A percentile compares a stretch with the other conserved stretches of the same genome.
phyloP scores from a whole-genome alignment of 2,329 filamentous ascomycete genomes.

The Mariannaea sp. region DNA sequence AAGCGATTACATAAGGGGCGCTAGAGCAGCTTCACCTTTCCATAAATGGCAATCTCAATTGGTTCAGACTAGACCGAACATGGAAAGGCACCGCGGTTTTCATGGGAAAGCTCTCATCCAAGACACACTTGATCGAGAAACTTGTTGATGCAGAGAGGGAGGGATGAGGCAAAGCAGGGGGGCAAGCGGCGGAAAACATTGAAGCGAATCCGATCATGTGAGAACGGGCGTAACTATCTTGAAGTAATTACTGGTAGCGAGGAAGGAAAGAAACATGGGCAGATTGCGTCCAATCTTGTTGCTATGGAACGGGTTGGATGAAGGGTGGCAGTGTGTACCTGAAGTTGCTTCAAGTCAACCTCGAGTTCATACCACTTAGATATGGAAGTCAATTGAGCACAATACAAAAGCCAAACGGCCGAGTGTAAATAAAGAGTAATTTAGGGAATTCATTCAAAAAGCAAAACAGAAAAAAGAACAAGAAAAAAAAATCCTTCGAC shows the following conservation, averaged over 20 bases:
- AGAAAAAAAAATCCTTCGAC: neutral
- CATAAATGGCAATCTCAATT: neutral
- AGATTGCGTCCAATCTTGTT: neutral
- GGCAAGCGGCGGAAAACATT: neutral
- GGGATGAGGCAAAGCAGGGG: neutral
- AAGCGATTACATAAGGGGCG: constrained; percentile 3
- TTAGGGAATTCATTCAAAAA: too few species aligned
- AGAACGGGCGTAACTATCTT: too few species aligned
- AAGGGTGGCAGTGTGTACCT: too few species aligned
- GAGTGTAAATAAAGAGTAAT: too few species aligned
- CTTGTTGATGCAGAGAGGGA: neutral
- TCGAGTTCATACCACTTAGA: too few species aligned
- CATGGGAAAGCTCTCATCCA: constrained; percentile 4
- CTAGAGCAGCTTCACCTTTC: neutral
- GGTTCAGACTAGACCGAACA: neutral
- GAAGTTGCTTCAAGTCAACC: too few species aligned
- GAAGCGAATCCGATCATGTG: neutral
- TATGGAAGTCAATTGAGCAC: too few species aligned
- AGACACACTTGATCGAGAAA: too few species aligned
- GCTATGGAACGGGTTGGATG: too few species aligned
- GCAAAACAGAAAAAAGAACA: neutral
- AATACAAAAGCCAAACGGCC: too few species aligned
- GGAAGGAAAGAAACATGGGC: neutral
- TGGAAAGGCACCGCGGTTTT: constrained; percentile 12
- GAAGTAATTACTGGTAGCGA: neutral